Conservation (phyloP, 2,329 filamentous ascomycete species). For the Xylaria sp. region DNA sequence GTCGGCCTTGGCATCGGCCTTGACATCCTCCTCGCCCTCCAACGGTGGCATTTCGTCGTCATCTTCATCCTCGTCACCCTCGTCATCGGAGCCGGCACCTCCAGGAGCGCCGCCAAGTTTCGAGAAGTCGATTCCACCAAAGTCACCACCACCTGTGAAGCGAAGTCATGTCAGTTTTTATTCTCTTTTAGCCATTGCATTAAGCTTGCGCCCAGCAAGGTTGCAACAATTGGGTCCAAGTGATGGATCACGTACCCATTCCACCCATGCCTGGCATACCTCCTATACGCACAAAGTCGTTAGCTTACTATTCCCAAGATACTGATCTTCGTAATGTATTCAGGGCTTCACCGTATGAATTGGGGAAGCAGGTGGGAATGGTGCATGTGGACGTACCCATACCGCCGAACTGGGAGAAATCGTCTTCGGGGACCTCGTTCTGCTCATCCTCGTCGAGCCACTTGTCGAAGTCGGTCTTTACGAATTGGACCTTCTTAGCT, state of each 20-base stretch:
- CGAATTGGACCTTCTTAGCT: conserved; percentile 85
- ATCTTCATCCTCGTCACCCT: conserved; percentile 59
- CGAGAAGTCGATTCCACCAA: conserved; percentile 91
- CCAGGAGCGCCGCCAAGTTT: conserved; percentile 75
- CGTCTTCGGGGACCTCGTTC: conserved; percentile 84
- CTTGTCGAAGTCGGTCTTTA: conserved; percentile 99
- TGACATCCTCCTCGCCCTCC: conserved; percentile 63
- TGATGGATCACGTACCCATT: conserved; percentile 45
- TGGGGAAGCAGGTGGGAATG: background rate
- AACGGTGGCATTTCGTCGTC: conserved; percentile 85
- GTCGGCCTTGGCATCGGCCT: conserved; percentile 37
- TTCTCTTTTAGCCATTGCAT: background rate
- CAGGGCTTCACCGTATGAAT: background rate
- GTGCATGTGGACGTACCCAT: conserved; percentile 59
- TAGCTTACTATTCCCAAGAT: background rate
- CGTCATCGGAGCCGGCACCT: conserved; percentile 37
- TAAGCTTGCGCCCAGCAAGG: background rate
- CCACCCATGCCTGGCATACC: conserved; percentile 59
- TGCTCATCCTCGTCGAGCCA: conserved; percentile 99
- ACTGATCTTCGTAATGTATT: background rate
- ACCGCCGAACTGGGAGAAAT: conserved; percentile 70
- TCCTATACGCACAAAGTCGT: conserved; percentile 43
- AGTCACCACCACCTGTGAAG: conserved; percentile 63
- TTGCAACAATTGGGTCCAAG: conserved; percentile 8
- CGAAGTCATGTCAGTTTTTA: conserved; percentile 29